Conservation (phyloP, 1,284 basidiomycete species). For the Coniferiporia sulphurascens region DNA sequence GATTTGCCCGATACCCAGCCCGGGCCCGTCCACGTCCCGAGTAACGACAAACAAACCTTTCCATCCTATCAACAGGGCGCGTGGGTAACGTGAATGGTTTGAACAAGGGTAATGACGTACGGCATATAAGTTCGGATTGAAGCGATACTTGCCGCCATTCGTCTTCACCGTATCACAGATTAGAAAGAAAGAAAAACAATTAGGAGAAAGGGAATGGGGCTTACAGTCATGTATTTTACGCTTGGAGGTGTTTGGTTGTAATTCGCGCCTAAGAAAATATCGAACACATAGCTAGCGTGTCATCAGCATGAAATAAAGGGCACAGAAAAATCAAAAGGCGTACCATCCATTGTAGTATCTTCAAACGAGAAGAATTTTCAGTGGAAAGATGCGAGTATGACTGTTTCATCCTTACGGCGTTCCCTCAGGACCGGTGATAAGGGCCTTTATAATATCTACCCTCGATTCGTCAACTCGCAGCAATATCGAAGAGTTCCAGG, state of each 20-base stretch:
- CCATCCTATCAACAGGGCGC: constrained; percentile 52
- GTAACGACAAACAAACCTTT: constrained; percentile 85
- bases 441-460: constrained; percentile 86
- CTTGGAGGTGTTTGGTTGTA: constrained; percentile 79
- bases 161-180: constrained; percentile 48
- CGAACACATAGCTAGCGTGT: constrained; percentile 63
- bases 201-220: constrained; percentile 21
- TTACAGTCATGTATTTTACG: constrained; percentile 87
- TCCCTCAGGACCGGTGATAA: constrained; percentile 86
- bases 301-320: constrained; percentile 5
- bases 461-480: constrained; percentile 81
- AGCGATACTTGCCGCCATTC: constrained; percentile 81
- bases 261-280: constrained; percentile 81
- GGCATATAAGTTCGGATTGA: constrained; percentile 89
- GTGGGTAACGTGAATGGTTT: not conserved
- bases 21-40: constrained; percentile 90
- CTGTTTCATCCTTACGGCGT: constrained; percentile 64
- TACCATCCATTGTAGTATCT: constrained; percentile 84
- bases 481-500: constrained; percentile 89
- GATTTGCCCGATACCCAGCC: constrained; percentile 86
- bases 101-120: constrained; percentile 36
- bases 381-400: not conserved
- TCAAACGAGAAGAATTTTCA: constrained; percentile 1
- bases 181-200: constrained; percentile 12
- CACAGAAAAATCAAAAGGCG: constrained; percentile 26